Evolutionary conservation across 305 asterid genomes (phyloP).

Genomic region (Fraxinus angustifolia): DNA sequence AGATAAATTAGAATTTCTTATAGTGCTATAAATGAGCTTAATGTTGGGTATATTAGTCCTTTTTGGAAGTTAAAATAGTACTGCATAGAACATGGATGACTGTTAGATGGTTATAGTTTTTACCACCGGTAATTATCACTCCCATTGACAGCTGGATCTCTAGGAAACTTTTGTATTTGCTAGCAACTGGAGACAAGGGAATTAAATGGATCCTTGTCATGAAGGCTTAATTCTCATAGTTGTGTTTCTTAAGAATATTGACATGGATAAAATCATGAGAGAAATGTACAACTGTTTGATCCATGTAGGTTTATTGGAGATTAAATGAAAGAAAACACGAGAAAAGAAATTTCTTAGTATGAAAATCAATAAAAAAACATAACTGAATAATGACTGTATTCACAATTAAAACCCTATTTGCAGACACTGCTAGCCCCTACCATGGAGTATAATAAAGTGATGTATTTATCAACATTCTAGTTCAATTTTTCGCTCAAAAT

Average conservation of each 20-base stretch:
- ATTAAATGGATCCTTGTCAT: background rate
- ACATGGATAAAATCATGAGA: background rate
- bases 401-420: background rate
- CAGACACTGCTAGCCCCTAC: background rate
- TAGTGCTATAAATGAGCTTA: slow-evolving; percentile 3
- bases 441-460: background rate
- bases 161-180: background rate
- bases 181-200: background rate
- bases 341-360: background rate
- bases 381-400: background rate
- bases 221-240: background rate
- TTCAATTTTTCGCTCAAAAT: background rate
- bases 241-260: background rate
- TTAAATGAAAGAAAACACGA: background rate
- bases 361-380: background rate
- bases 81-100: slow-evolving; percentile 8
- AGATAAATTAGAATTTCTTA: background rate
- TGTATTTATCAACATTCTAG: background rate
- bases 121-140: background rate
- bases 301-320: background rate
- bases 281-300: background rate
- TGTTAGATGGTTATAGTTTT: slow-evolving; percentile 1
- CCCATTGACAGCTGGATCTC: background rate
- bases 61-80: slow-evolving; percentile 15
- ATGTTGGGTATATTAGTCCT: background rate